A percentile compares a stretch with the other conserved stretches of the same genome.
These are phyloP conservation scores for Hanseniaspora mollemarum DNA, from an alignment of 805 yeast species.

Conservation along the genomic window DNA sequence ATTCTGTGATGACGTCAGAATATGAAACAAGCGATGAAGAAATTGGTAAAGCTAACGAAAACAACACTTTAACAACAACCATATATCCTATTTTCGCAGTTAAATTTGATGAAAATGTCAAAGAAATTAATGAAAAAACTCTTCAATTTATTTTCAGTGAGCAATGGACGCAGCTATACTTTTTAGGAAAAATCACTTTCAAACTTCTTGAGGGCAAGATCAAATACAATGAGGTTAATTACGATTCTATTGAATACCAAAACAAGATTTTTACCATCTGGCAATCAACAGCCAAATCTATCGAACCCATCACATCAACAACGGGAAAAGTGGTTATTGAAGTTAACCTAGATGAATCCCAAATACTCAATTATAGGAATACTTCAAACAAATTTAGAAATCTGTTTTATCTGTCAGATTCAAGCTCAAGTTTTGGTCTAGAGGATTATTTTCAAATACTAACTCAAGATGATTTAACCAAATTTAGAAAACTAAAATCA, in stretches of 20 bases:
- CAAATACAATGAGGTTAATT: not conserved
- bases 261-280: not conserved
- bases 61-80: not conserved
- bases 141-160: not conserved
- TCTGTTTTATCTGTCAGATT: not conserved
- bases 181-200: not conserved
- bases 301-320: not conserved
- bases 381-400: not conserved
- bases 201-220: not conserved
- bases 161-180: not conserved
- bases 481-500: not conserved
- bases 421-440: not conserved
- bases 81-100: not conserved
- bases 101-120: not conserved
- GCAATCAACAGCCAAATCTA: slow-evolving; percentile 10
- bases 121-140: not conserved
- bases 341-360: not conserved
- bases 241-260: too few relatives aligned
- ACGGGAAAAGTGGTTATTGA: not conserved
- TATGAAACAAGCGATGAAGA: slow-evolving; percentile 3
- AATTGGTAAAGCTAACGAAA: not conserved
- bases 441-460: slow-evolving; percentile 7
- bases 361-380: not conserved
- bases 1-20: not conserved
- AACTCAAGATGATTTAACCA: not conserved